Conservation (phyloP, 176 grass and related monocot species). For the Musa acuminata region DNA sequence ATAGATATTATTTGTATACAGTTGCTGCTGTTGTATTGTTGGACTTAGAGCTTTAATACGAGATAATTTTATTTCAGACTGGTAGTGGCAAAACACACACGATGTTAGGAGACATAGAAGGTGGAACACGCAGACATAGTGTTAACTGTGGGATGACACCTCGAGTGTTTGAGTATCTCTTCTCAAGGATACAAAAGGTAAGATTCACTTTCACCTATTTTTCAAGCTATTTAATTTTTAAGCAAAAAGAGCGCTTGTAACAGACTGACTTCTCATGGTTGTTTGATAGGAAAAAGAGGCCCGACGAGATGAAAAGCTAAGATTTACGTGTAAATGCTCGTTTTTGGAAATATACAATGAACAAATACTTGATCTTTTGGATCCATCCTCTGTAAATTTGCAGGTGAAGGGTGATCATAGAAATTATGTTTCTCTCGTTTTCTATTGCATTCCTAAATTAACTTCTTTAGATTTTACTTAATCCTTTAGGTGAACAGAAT, state of each 20-base stretch:
- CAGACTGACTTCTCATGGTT: slow-evolving; percentile 13
- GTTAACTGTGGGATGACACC: slow-evolving; percentile 93
- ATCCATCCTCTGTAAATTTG: slow-evolving; percentile 71
- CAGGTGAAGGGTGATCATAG: slow-evolving; percentile 40
- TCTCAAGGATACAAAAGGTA: slow-evolving; percentile 83
- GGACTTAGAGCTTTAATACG: not conserved
- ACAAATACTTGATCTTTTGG: slow-evolving; percentile 82
- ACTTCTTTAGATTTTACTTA: not conserved
- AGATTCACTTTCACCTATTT: slow-evolving; percentile 11
- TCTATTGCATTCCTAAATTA: slow-evolving; percentile 2
- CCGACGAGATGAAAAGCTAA: slow-evolving; percentile 75
- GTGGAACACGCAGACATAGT: slow-evolving; percentile 84
- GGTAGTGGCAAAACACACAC: slow-evolving; percentile 98
- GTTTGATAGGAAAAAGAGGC: slow-evolving; percentile 73
- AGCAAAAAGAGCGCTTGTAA: not conserved
- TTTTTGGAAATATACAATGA: slow-evolving; percentile 99
- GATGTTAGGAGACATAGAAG: slow-evolving; percentile 95
- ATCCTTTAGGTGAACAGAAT: not conserved
- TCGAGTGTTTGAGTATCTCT: slow-evolving; percentile 93
- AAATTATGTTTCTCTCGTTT: not conserved
- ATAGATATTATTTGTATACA: not conserved
- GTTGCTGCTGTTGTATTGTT: not conserved
- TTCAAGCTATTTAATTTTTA: not conserved
- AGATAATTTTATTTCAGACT: slow-evolving; percentile 43
- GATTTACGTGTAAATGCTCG: slow-evolving; percentile 91